A percentile compares a stretch with the other conserved stretches of the same genome.
phyloP scores from a whole-genome alignment of 75 land plant species.

The Selaginella tamariscina region DNA sequence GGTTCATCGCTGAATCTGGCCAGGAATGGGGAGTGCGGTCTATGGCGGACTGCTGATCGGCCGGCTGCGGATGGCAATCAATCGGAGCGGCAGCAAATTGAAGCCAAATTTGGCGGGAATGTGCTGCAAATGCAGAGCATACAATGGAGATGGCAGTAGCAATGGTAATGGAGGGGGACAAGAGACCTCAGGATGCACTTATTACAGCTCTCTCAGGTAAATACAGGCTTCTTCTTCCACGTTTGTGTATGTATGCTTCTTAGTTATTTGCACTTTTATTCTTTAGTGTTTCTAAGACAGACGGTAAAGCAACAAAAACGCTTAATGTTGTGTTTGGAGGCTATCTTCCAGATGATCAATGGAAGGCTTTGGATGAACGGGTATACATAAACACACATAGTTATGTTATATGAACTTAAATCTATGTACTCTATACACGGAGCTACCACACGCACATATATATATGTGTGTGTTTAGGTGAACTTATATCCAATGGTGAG shows the following conservation, averaged over 20 bases:
- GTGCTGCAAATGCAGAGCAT: background rate
- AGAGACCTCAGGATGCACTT: conserved; percentile 74
- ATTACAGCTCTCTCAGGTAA: conserved; percentile 81
- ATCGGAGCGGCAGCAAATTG: background rate
- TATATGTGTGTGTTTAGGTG: conserved; percentile 35
- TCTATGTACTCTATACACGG: background rate
- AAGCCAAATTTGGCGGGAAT: background rate
- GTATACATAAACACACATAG: conserved; percentile 18
- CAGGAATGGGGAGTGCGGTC: background rate
- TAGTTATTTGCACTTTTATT: conserved; percentile 15
- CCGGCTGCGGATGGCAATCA: background rate
- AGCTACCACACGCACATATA: background rate
- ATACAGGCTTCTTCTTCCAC: background rate
- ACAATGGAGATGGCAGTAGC: background rate
- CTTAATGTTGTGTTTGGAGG: conserved; percentile 90
- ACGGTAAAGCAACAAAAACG: conserved; percentile 85
- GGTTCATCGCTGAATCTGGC: too few relatives aligned
- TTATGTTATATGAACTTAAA: background rate
- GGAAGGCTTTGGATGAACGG: conserved; percentile 84
- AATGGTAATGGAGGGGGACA: conserved; percentile 11
- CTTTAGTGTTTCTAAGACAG: conserved; percentile 66
- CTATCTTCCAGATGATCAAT: conserved; percentile 69
- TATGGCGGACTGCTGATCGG: background rate
- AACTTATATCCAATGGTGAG: conserved; percentile 80
- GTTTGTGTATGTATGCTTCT: too few relatives aligned